Evolutionary conservation across 2,329 filamentous ascomycete species (phyloP).

Genomic region (Botrytis sinoallii): DNA sequence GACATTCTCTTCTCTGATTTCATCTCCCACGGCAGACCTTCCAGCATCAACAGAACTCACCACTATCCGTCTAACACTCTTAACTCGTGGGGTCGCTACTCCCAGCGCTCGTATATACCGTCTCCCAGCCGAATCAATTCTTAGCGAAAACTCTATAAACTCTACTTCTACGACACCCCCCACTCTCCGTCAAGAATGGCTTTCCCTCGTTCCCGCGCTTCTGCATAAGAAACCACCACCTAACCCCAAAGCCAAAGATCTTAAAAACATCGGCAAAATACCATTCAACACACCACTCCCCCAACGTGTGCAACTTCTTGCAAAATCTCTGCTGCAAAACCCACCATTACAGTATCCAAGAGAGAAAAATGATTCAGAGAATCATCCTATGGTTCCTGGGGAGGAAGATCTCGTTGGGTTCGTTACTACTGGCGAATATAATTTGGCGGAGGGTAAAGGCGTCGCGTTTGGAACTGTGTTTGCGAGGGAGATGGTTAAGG

Average conservation of each 20-base stretch:
- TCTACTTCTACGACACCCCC: slow-evolving; percentile 33
- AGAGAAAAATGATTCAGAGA: slow-evolving; percentile 35
- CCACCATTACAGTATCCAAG: slow-evolving; percentile 42
- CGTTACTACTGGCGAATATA: slow-evolving; percentile 82
- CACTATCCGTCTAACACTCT: slow-evolving; percentile 64
- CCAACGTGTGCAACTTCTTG: slow-evolving; percentile 43
- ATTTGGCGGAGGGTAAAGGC: slow-evolving; percentile 70
- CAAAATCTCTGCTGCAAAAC: slow-evolving; percentile 47
- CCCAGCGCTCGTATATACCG: slow-evolving; percentile 82
- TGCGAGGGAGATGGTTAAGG: slow-evolving; percentile 53
- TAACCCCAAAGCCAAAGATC: slow-evolving; percentile 27
- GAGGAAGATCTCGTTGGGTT: slow-evolving; percentile 82
- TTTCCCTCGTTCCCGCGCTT: slow-evolving; percentile 50
- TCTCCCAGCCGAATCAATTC: slow-evolving; percentile 47
- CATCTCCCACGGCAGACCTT: slow-evolving; percentile 24
- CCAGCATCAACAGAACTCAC: slow-evolving; percentile 46
- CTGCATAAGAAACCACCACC: slow-evolving; percentile 29
- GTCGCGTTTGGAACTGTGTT: slow-evolving; percentile 72
- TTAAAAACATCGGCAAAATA: slow-evolving; percentile 24
- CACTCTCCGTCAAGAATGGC: slow-evolving; percentile 66
- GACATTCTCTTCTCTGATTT: slow-evolving; percentile 30
- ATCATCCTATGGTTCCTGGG: slow-evolving; percentile 66
- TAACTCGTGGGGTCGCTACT: slow-evolving; percentile 66
- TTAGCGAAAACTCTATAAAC: slow-evolving; percentile 40
- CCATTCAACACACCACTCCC: slow-evolving; percentile 35